A percentile compares a stretch with the other conserved stretches of the same genome.
These are phyloP conservation scores for Fulvia fulva DNA, from an alignment of 2,329 filamentous ascomycete genomes.

Conservation along the genomic window DNA sequence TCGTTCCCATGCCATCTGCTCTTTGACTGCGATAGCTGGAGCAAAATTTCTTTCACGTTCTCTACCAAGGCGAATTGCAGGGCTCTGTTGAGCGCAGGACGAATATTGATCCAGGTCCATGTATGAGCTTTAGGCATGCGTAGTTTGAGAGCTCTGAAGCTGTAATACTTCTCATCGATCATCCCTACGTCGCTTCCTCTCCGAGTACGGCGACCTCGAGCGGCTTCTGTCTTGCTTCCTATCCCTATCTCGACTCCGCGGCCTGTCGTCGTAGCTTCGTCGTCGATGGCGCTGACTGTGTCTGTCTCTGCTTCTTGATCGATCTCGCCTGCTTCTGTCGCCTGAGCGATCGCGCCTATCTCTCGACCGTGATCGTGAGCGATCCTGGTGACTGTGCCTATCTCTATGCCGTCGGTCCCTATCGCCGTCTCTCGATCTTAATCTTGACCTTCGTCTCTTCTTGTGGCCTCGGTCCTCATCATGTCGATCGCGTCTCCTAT, in stretches of 20 bases:
- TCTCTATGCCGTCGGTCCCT: conserved; percentile 24
- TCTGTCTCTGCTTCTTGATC: conserved; percentile 18
- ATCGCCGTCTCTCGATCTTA: conserved; percentile 26
- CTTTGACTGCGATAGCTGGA: no score
- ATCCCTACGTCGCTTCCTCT: conserved; percentile 15
- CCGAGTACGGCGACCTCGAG: conserved; percentile 21
- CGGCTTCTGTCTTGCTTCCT: conserved; percentile 13
- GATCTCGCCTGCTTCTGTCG: background rate
- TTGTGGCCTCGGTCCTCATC: conserved; percentile 22
- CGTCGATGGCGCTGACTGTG: conserved; percentile 9
- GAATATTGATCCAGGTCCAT: no score
- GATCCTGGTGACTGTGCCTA: conserved; percentile 18
- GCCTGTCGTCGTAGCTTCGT: conserved; percentile 13
- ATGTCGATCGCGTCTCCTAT: conserved; percentile 16
- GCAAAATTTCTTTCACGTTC: no score
- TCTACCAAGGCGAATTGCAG: no score
- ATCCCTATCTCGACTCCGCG: conserved; percentile 10
- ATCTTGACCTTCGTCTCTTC: conserved; percentile 25
- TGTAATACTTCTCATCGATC: conserved; percentile 6
- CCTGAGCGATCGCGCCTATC: conserved; percentile 6
- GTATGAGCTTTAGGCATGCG: no score
- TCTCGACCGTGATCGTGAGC: conserved; percentile 15
- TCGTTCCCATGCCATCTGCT: no score
- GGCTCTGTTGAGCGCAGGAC: no score
- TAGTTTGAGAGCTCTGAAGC: no score